Conservation (phyloP, 495 filamentous ascomycete species). For the Aspergillus conjunctus region DNA sequence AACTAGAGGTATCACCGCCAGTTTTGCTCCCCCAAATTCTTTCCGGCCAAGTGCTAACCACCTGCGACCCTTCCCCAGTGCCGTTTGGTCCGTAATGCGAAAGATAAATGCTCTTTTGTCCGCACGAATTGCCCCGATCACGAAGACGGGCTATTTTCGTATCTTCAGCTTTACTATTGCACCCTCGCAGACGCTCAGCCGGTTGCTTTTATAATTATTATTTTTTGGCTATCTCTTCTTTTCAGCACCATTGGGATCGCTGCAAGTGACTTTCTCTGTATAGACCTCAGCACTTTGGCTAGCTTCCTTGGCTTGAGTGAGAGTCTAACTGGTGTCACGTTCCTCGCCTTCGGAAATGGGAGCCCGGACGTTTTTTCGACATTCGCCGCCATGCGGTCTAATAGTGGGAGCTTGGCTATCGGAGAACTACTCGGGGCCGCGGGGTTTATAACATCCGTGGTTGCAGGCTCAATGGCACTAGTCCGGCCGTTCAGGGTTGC, state of each 20-base stretch:
- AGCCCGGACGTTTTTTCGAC: conserved; percentile 98
- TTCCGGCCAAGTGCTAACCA: not conserved
- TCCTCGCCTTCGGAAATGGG: conserved; percentile 97
- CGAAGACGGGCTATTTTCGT: conserved; percentile 86
- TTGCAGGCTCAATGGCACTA: conserved; percentile 97
- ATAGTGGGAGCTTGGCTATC: conserved; percentile 92
- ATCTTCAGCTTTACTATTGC: conserved; percentile 93
- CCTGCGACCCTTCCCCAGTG: conserved; percentile 54
- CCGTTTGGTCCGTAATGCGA: conserved; percentile 71
- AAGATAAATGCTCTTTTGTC: conserved; percentile 86
- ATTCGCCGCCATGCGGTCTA: conserved; percentile 95
- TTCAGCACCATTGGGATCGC: conserved; percentile 99
- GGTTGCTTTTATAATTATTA: conserved; percentile 74
- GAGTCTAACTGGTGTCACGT: conserved; percentile 94
- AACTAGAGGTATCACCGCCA: conserved; percentile 40
- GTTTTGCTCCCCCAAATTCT: not conserved
- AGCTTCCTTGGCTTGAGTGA: conserved; percentile 89
- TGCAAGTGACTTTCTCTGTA: conserved; percentile 95
- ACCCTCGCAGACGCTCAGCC: conserved; percentile 66
- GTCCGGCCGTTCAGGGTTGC: conserved; percentile 91
- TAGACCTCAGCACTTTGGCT: conserved; percentile 92
- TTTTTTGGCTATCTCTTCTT: conserved; percentile 83
- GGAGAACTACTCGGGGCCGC: conserved; percentile 96
- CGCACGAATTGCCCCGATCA: conserved; percentile 81
- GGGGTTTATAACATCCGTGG: conserved; percentile 94